Evolutionary conservation across 768 basidiomycete species (phyloP), one percentile per base, ranked within the genome.

Genomic region (Paxillus rubicundulus): DNA sequence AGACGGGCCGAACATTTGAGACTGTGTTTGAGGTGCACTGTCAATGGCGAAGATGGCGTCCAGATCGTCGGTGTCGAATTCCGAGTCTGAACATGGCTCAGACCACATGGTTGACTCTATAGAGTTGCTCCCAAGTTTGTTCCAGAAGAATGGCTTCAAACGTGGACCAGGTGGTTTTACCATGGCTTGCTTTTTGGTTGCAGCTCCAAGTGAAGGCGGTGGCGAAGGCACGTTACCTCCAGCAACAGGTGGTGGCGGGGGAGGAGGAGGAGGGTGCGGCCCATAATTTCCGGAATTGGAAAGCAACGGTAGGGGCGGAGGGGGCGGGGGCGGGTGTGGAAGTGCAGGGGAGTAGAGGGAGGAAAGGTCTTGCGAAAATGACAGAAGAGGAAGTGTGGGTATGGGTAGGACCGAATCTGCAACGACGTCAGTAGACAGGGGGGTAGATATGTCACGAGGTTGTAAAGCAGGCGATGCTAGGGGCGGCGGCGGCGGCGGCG

Each of bases 121-220:
- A 5, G 71, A 63, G 7, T 74, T 58, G 12, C 64, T 65, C n/a
- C 77, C 71, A 5, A 94, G 55, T 60, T 96, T 95, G 57, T 84
- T 87, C 93, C 94, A 96, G 67, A 92, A 92, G 74, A 97, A 93
- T 2, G 94, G 89, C 67, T 88, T 87, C 47, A 91, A 66, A 43
- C 80, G 78, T n/a, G 85, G 82, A 12, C 74, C 75, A 21, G 62
- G 58, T 8, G 64, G 55, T 55, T 72, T 77, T 20, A 61, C 54
- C 47, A 66, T 73, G 36, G 54, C 58, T 33, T 61, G 65, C 28
- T 65, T 63, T 50, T 64, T 68, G 54, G 72, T 73, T 9, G 70
- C 67, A 14, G 71, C 45, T 10, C 45, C 52, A 28, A 59, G 68
- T 30, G 60, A 69, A 14, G 54, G 66, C 2, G 56, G 71, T 3